These are phyloP conservation scores for Vitis labrusca DNA, from an alignment of 164 flowering plant genomes.

Conservation along the genomic window DNA sequence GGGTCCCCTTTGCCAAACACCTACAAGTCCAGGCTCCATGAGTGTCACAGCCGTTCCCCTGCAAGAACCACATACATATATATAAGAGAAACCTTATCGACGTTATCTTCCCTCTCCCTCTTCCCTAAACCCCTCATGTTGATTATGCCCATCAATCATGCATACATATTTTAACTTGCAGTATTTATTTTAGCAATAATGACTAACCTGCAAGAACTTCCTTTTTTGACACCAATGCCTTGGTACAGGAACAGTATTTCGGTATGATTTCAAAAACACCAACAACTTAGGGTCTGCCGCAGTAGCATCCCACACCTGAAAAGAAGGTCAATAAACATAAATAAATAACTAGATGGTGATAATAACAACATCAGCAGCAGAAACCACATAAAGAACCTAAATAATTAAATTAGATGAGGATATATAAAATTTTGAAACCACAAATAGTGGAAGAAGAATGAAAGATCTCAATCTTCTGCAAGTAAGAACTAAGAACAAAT, in stretches of 20 bases:
- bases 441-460: too few species aligned
- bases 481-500: too few species aligned
- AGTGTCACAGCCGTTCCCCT: conserved; percentile 84
- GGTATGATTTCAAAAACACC: conserved; percentile 85
- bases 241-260: conserved; percentile 97
- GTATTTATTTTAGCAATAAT: not conserved
- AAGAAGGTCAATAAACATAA: not conserved
- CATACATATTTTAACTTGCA: conserved; percentile 24
- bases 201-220: conserved; percentile 89
- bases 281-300: conserved; percentile 95
- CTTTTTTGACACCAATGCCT: conserved; percentile 99
- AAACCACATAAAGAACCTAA: conserved; percentile 2
- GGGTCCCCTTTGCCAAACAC: conserved; percentile 60
- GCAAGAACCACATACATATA: conserved; percentile 94
- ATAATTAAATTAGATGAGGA: too few species aligned
- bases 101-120: conserved; percentile 58
- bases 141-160: conserved; percentile 29
- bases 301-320: conserved; percentile 98
- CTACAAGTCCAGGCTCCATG: conserved; percentile 82
- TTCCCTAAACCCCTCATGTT: conserved; percentile 34
- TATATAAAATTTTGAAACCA: too few species aligned
- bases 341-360: not conserved
- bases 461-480: too few species aligned
- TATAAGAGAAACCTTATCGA: conserved; percentile 88
- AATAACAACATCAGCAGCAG: not conserved